A percentile compares a stretch with the other conserved stretches of the same genome.
These are phyloP conservation scores for Saitozyma podzolica DNA, from an alignment of 768 basidiomycete species.

Conservation along the genomic window DNA sequence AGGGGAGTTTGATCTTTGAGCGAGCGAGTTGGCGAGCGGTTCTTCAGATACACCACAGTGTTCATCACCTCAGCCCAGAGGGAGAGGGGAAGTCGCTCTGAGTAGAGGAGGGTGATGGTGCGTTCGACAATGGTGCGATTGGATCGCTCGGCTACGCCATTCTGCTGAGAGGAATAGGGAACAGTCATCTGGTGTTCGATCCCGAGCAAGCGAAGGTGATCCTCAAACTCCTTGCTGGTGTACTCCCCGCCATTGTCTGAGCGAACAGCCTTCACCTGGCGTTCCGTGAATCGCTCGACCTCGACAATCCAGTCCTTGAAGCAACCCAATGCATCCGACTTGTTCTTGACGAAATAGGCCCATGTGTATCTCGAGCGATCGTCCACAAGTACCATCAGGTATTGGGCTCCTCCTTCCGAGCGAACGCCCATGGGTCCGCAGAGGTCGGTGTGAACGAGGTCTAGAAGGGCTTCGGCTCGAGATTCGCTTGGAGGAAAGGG, in stretches of 20 bases:
- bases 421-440: conserved; percentile 2
- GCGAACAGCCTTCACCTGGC: conserved; percentile 9
- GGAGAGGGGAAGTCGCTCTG: conserved; percentile 6
- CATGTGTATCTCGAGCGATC: conserved; percentile 10
- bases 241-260: conserved; percentile 13
- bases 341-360: conserved; percentile 8
- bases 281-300: conserved; percentile 7
- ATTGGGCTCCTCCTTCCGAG: conserved; percentile 9
- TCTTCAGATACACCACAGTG: conserved; percentile 13
- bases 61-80: conserved; percentile 10
- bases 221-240: conserved; percentile 7
- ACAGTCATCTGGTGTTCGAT: conserved; percentile 10
- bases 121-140: conserved; percentile 9
- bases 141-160: conserved; percentile 10
- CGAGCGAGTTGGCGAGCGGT: conserved; percentile 9
- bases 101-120: conserved; percentile 7
- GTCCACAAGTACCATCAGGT: conserved; percentile 13
- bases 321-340: conserved; percentile 6
- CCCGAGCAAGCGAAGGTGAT: conserved; percentile 4
- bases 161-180: conserved; percentile 10
- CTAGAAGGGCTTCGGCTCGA: too few species aligned
- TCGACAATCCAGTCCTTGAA: conserved; percentile 11
- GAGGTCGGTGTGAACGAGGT: conserved; percentile 14
- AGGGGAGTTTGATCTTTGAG: conserved; percentile 4
- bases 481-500: too few species aligned